Conservation (phyloP, 441 rosid genomes). For the Erodium moschatum region DNA sequence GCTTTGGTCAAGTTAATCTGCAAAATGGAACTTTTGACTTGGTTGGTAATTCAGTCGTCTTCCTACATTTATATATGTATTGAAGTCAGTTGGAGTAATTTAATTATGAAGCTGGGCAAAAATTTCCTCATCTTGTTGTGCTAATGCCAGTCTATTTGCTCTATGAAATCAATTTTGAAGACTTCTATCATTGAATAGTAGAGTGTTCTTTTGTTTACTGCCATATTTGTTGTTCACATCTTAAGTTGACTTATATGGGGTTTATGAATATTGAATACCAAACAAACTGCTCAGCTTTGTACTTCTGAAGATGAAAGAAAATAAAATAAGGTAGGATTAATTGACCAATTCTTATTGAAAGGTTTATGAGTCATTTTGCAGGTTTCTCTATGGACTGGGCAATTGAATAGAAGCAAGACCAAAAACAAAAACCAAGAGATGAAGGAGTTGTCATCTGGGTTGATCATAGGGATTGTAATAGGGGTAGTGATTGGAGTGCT, state of each 20-base stretch:
- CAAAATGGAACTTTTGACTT: not conserved
- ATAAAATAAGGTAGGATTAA: conserved; percentile 13
- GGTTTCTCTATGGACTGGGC: conserved; percentile 39
- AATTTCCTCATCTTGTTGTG: conserved; percentile 7
- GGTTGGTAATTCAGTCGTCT: too few relatives aligned
- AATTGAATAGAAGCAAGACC: conserved; percentile 25
- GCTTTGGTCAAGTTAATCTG: not conserved
- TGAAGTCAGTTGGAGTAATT: conserved; percentile 1
- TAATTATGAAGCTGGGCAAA: not conserved
- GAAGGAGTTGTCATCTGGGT: conserved; percentile 71
- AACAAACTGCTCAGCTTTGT: not conserved
- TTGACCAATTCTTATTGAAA: conserved; percentile 22
- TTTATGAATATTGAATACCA: conserved; percentile 13
- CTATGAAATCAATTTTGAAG: conserved; percentile 21
- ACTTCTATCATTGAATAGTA: conserved; percentile 17
- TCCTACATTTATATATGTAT: not conserved
- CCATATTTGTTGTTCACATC: conserved; percentile 15
- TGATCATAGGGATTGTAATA: conserved; percentile 79
- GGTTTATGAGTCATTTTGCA: conserved; percentile 22
- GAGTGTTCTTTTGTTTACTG: conserved; percentile 23
- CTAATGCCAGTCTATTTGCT: conserved; percentile 11
- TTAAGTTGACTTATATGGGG: conserved; percentile 22
- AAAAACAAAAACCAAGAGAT: conserved; percentile 34
- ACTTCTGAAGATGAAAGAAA: not conserved
- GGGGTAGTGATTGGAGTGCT: conserved; percentile 87